Conservation (phyloP, 2,329 filamentous ascomycete genomes). For the Ophiostoma ulmi region DNA sequence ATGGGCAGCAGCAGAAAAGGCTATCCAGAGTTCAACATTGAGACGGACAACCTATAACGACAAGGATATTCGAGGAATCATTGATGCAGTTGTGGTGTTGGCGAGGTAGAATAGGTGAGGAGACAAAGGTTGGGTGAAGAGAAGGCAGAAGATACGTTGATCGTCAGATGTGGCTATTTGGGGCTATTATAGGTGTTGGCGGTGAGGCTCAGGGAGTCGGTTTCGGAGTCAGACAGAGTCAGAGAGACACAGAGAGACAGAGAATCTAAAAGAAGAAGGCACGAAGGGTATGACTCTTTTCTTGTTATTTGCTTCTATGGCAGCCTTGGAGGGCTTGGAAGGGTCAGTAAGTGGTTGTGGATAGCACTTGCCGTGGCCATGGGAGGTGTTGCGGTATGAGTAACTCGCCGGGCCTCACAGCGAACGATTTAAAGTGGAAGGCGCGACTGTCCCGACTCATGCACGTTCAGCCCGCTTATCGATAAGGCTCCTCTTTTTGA, state of each 20-base stretch:
- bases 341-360: background rate
- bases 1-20: constrained; percentile 14
- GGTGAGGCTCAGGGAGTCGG: background rate
- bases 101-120: background rate
- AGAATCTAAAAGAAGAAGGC: background rate
- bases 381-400: background rate
- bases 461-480: background rate
- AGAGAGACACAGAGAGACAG: background rate
- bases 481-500: background rate
- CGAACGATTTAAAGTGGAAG: background rate
- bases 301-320: background rate
- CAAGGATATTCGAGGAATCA: constrained; percentile 33
- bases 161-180: background rate
- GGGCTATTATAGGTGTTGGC: background rate
- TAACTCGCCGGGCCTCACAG: background rate
- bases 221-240: background rate
- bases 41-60: background rate
- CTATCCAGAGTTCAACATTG: background rate
- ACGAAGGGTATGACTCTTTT: background rate
- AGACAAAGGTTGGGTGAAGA: background rate
- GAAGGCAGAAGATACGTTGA: background rate
- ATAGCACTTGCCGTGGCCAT: background rate
- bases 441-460: background rate
- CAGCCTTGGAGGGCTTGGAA: background rate
- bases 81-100: constrained; percentile 22